Base-by-base conservation (phyloP, 2,329 filamentous ascomycete species). In the Monosporascus sp. region DNA sequence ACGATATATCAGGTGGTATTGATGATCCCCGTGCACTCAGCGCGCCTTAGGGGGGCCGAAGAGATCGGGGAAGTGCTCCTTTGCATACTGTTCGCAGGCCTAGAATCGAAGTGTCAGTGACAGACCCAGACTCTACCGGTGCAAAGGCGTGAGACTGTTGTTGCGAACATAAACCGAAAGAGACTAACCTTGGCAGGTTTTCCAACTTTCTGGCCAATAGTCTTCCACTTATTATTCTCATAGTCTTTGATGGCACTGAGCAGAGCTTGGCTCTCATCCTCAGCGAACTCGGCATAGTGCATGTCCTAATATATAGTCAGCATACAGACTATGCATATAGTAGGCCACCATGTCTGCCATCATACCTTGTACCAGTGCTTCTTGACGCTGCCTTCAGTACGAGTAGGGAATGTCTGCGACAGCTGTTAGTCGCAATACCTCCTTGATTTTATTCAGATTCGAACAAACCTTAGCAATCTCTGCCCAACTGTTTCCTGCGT, bases 341-440 rank as follows among this genome's bases (percentile, higher is more conserved):
- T 11, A 35, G 7, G 18, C 14, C 9, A 43, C 9, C 11, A 11
- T 35, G 31, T 7, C 31, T 48, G 39, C n/a, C 35, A 39, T 22
- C 74, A 52, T 76, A 90, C 90, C 81, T 97, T 97, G 74, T 99
- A 97, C 93, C 94, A 99, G 71, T 99, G 94, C 75, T 97, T 99
- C 80, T 97, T 99, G 22, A 99, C 94, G 66, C 92, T 97, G 7
- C 94, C 94, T 74, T 99, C 94, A 43, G 94, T 99, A 65, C 94
- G 82, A 24, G 85, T 86, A 11, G 94, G 93, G 69, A 99, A 99
- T 2, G 89, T 92, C 89, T 95, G 60, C 46, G 8, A 50, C 43
- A 5, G 8, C 18, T 27, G 57, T 69, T 45, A 63, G 62, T 54
- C 25, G 50, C 47, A 31, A 22, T 41, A 37, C 51, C n/a, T 20